Base-by-base conservation (phyloP, 257 asterid species). In the Capsicum pubescens region DNA sequence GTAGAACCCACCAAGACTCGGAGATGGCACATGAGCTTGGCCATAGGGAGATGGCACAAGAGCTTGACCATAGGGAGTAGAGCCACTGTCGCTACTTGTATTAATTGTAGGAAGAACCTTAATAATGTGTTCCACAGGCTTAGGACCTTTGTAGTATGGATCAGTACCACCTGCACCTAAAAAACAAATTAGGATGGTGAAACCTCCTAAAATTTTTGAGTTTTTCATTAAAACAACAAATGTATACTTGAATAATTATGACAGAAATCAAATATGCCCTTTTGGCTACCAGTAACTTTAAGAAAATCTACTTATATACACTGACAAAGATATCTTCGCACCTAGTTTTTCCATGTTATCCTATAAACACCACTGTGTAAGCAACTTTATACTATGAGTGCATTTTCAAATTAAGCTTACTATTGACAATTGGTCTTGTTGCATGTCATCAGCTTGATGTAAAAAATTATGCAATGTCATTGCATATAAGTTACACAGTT, bases 1-100 rank as follows among this genome's bases (percentile, higher is more conserved):
- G 9, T 89, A 61, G 72, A 85, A 86, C 17, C 91, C 93, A 19
- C 94, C 95, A 16, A 80, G 86, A 42, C 94, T 91, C 39, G 83
- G 86, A 14, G 90, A 83, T 11, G 85, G 87, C 83, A 77, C 2
- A 2, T 74, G 84, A 16, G 82, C 52, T 57, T 84, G 87, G 58
- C 88, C 88, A 10, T 80, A 87, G 11, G 91, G 42, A 39, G 90
- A 83, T 11, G 85, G 87, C 83, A 77, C 2, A 1, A 81, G 84
- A 16, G 82, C 52, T 57, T 84, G 87, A 54, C 88, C 88, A 10
- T 80, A 87, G 11, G 91, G 91, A 0, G 91, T 90, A 0, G 90
- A 89, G 4, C 84, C 86, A 19, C 56, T 86, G 8, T 79, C 72
- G 0, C 54, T 85, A 36, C 87, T 87, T 85, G 17, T 50, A 68